Evolutionary conservation across 805 yeast species (phyloP).

Genomic region (Saccharomycodes ludwigii): DNA sequence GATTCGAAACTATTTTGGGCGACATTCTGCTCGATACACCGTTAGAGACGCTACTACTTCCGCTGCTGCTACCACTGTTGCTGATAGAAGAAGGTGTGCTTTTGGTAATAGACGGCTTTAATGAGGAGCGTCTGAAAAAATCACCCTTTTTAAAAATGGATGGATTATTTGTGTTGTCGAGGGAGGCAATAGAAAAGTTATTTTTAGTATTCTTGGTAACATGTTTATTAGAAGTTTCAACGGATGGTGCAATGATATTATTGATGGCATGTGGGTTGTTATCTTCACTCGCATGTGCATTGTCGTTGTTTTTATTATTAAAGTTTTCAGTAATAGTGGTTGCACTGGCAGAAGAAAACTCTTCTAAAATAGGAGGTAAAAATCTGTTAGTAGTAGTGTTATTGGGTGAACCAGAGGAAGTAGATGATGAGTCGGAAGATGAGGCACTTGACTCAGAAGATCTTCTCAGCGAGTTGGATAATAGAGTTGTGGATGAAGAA

Average conservation of each 20-base stretch:
- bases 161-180: no score
- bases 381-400: no score
- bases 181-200: no score
- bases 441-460: constrained; percentile 15
- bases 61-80: constrained; percentile 10
- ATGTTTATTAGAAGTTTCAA: no score
- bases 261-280: no score
- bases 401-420: constrained; percentile 12
- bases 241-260: no score
- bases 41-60: constrained; percentile 5
- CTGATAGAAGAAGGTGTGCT: background rate
- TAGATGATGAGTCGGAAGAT: constrained; percentile 14
- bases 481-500: constrained; percentile 4
- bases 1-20: background rate
- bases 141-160: no score
- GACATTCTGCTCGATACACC: background rate
- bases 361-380: constrained; percentile 16
- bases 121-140: no score
- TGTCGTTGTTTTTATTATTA: background rate
- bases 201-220: background rate
- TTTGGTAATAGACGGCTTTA: no score
- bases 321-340: background rate
- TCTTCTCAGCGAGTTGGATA: constrained; percentile 18
- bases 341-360: constrained; percentile 1
- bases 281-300: background rate